Evolutionary conservation across 1,284 basidiomycete species (phyloP), one percentile per base, ranked within the genome.

Genomic region (Malassezia globosa): DNA sequence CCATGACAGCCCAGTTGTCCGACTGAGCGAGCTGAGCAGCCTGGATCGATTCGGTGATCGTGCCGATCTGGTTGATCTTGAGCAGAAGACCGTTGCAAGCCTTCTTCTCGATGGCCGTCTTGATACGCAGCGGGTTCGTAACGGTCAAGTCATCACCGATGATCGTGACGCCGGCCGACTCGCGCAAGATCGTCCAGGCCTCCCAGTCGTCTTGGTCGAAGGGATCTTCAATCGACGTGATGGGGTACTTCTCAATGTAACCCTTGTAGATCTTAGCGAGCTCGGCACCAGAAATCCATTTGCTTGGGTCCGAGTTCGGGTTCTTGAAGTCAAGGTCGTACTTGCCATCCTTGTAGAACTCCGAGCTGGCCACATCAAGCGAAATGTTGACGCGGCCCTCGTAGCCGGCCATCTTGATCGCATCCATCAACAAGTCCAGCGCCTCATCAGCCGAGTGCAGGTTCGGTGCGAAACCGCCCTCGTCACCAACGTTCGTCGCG

Each of bases 181-280:
- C 66, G 57, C 75, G 88, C 72, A 95, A 87, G 78, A 90, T 82
- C 37, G 82, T 77, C 94, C 94, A 99, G 37, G 89, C 87, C 74
- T 89, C 88, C 85, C 88, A 96, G 78, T 96, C 92, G 74, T 97
- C 94, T 79, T 99, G 90, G 77, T 97, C 90, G 77, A 99, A 99
- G 75, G 92, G 92, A 76, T 99, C 92, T 78, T 99, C 92, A 71
- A 97, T 85, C 78, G 84, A 49, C 67, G 84, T 82, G 50, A 70
- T 70, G 36, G 68, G 68, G 61, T 70, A 70, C 60, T 70, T 69
- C 58, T 69, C 61, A 60, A 69, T 67, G 61, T 60, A 70, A 57
- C 64, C 73, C 69, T 90, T 75, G 80, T 97, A 99, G 72, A 92
- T 78, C 53, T 92, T 85, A 33, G 88, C 90, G 63, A 99, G 87